A percentile compares a stretch with the other conserved stretches of the same genome.
Evolutionary conservation across 2,329 filamentous ascomycete species (phyloP).

Genomic region (Escovopsis weberi): DNA sequence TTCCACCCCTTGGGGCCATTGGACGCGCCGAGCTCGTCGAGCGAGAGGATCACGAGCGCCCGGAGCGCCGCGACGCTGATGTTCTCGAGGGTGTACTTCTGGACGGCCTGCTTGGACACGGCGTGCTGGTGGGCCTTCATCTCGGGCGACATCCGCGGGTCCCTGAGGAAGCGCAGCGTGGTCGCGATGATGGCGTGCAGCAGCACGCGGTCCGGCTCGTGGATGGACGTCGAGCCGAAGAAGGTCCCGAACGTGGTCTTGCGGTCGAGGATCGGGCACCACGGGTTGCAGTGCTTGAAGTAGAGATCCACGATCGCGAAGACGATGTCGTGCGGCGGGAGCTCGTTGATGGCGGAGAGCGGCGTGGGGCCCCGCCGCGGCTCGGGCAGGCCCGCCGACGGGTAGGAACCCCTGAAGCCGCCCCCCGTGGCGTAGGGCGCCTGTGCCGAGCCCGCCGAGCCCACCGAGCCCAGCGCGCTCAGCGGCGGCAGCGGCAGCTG

Average conservation of each 20-base stretch:
- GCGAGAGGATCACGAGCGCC: slow-evolving; percentile 25
- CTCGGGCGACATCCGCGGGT: slow-evolving; percentile 22
- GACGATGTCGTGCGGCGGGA: slow-evolving; percentile 45
- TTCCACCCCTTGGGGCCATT: slow-evolving; percentile 30
- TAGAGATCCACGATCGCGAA: slow-evolving; percentile 46
- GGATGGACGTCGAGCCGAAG: slow-evolving; percentile 25
- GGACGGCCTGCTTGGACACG: slow-evolving; percentile 23
- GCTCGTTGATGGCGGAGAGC: slow-evolving; percentile 27
- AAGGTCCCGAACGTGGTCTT: slow-evolving; percentile 26
- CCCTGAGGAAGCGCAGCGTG: slow-evolving; percentile 27
- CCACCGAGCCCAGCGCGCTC: not conserved
- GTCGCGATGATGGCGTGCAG: slow-evolving; percentile 30
- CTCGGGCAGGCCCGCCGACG: slow-evolving; percentile 1
- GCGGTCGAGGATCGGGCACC: slow-evolving; percentile 33
- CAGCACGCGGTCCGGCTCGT: slow-evolving; percentile 25
- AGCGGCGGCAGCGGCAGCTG: not conserved
- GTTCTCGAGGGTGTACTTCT: slow-evolving; percentile 28
- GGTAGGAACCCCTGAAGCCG: slow-evolving; percentile 2
- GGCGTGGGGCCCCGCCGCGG: slow-evolving; percentile 12
- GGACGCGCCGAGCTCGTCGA: slow-evolving; percentile 28
- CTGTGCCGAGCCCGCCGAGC: too few relatives aligned
- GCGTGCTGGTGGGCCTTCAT: slow-evolving; percentile 25
- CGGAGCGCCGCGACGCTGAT: slow-evolving; percentile 24
- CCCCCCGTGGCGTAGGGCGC: not conserved
- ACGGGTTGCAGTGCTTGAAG: slow-evolving; percentile 50